Conservation (phyloP, 1,284 basidiomycete species). For the Melampsora occidentalis region DNA sequence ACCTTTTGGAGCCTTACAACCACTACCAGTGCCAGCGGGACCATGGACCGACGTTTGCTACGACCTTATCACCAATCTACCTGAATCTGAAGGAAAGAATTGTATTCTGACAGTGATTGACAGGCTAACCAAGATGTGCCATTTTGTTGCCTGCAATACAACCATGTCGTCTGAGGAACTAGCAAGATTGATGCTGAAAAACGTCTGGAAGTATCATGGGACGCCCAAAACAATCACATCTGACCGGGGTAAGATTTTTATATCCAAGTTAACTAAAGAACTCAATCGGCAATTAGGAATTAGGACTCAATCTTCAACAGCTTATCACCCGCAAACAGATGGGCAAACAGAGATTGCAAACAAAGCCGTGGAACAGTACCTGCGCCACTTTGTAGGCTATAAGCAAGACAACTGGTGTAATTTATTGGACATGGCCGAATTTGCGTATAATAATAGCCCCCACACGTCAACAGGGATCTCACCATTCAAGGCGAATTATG, state of each 20-base stretch:
- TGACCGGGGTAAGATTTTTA: background rate
- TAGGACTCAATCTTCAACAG: slow-evolving; percentile 3
- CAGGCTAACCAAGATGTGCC: background rate
- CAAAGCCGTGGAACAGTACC: slow-evolving; percentile 36
- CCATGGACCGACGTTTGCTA: slow-evolving; percentile 15
- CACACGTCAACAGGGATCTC: too few relatives aligned
- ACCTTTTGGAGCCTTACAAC: background rate
- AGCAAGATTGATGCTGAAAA: background rate
- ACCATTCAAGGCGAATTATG: too few relatives aligned
- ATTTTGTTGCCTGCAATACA: background rate
- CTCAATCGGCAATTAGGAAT: background rate
- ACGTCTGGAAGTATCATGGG: background rate
- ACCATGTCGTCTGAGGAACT: background rate
- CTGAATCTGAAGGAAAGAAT: background rate
- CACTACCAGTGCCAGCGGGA: background rate
- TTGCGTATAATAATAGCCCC: slow-evolving; percentile 45
- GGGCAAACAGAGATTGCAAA: slow-evolving; percentile 10
- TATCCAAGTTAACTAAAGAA: background rate
- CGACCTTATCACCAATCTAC: slow-evolving; percentile 1
- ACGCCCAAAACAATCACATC: background rate
- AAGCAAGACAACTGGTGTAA: slow-evolving; percentile 47
- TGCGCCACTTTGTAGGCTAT: slow-evolving; percentile 45
- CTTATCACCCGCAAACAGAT: slow-evolving; percentile 32
- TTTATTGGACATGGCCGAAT: slow-evolving; percentile 50
- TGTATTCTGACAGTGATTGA: background rate